Conservation (phyloP, 2,329 filamentous ascomycete species). For the Xylariaceae sp. region DNA sequence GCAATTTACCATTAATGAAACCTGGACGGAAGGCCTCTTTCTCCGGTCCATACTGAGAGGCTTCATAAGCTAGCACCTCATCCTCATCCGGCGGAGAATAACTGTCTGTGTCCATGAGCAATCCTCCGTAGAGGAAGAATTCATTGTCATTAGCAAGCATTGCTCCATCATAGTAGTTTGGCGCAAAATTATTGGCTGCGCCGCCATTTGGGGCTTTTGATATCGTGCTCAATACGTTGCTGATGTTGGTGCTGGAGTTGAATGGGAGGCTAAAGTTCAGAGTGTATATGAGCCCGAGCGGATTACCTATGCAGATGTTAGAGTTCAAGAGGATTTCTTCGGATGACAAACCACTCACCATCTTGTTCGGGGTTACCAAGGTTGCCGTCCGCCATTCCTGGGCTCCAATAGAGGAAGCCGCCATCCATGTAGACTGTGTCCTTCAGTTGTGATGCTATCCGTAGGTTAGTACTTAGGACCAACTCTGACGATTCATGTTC, state of each 20-base stretch:
- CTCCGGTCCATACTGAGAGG: conserved; percentile 57
- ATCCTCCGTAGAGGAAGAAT: conserved; percentile 70
- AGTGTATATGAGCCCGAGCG: conserved; percentile 59
- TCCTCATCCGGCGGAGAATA: conserved; percentile 51
- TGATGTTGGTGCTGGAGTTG: conserved; percentile 59
- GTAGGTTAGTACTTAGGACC: conserved; percentile 42
- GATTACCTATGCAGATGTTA: conserved; percentile 53
- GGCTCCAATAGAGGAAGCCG: conserved; percentile 61
- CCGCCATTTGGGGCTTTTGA: conserved; percentile 55
- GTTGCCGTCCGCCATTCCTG: conserved; percentile 55
- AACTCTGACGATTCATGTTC: not conserved
- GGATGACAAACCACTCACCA: conserved; percentile 47
- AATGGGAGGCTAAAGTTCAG: conserved; percentile 67
- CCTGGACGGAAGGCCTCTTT: conserved; percentile 51
- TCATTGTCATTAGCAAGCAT: conserved; percentile 70
- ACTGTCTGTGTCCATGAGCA: conserved; percentile 46
- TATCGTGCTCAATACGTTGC: conserved; percentile 54
- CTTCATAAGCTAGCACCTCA: conserved; percentile 57
- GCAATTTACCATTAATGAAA: conserved; percentile 51
- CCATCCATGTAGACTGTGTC: conserved; percentile 73
- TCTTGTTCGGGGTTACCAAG: conserved; percentile 42
- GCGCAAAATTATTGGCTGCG: conserved; percentile 57
- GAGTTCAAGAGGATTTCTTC: not conserved
- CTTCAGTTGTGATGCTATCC: conserved; percentile 45
- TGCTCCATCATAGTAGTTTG: conserved; percentile 66